Percentiles rank a stretch among this genome's conserved stretches.
Conservation (phyloP, 768 basidiomycete genomes). For the Boletales sp. region DNA sequence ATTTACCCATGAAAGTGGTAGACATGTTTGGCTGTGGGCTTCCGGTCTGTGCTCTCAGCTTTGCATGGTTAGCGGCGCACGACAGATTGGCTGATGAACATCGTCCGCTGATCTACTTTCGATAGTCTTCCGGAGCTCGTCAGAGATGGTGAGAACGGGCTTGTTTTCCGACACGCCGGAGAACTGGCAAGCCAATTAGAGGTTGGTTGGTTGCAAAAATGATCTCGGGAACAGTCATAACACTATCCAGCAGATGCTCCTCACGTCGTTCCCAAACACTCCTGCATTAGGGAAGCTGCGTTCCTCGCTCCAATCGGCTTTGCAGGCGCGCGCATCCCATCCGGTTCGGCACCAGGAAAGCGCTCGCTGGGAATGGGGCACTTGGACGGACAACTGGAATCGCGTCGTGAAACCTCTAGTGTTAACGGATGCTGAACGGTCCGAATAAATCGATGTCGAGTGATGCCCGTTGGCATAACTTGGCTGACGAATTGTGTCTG, state of each 20-base stretch:
- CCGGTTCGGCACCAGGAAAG: conserved; percentile 18
- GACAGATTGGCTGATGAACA: background rate
- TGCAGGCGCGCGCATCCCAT: conserved; percentile 22
- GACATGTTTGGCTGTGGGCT: conserved; percentile 99
- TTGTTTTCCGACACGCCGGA: conserved; percentile 63
- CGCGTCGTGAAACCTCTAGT: conserved; percentile 59
- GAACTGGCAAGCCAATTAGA: conserved; percentile 73
- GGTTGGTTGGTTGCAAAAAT: conserved; percentile 25
- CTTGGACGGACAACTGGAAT: conserved; percentile 88
- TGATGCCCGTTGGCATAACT: background rate
- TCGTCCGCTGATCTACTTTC: conserved; percentile 3
- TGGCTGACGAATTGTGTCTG: background rate
- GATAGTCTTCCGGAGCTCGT: conserved; percentile 83
- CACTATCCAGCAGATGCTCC: conserved; percentile 42
- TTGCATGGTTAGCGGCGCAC: conserved; percentile 62
- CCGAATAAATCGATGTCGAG: conserved; percentile 9
- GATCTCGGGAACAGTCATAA: background rate
- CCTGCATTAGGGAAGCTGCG: conserved; percentile 48
- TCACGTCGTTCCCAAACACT: conserved; percentile 59
- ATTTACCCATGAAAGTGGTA: conserved; percentile 98
- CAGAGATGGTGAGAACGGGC: conserved; percentile 78
- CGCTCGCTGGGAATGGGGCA: conserved; percentile 59
- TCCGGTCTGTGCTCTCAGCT: conserved; percentile 88
- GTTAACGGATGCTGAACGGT: conserved; percentile 27
- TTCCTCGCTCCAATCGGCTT: conserved; percentile 41